Base-by-base conservation (phyloP, 2,329 filamentous ascomycete genomes). In the Diplodia mutila region DNA sequence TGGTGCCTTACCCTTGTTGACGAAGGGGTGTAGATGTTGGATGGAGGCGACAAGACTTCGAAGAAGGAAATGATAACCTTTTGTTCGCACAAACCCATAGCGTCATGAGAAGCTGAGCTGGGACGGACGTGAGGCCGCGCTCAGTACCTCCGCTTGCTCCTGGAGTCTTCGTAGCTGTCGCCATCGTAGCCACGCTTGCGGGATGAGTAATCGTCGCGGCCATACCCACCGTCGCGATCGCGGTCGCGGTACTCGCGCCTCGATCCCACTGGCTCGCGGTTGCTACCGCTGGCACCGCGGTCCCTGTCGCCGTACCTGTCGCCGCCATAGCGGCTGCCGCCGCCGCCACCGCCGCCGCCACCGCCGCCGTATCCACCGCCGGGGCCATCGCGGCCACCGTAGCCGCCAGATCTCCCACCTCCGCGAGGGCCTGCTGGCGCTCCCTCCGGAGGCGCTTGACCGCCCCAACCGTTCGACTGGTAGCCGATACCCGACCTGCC, bases 231-330 rank as follows among this genome's bases (percentile, higher is more conserved):
- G 11, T 61, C 57, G 53, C 67, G 65, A 54, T 69, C 68, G 16
- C 59, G 49, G 67, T 82, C 81, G 64, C 85, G 82, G 70, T 86
- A 83, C 77, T 84, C 83, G 71, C 90, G 88, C 74, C 89, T 81
- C 65, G 88, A 87, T 75, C 91, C 89, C 77, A 95, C 87, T 69
- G 92, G 92, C 78, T 96, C 93, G 80, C 91, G 90, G 81, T 96
- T 95, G 82, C 91, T 91, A 71, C 91, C 91, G 67, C 88, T 90
- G 69, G 85, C 80, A 71, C 83, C 81, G 72, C 75, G 71, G 57
- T 76, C 75, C 14, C 73, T 59, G 34, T 69, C 69, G 27, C 67
- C 57, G 59, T 70, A 69, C 67, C 67, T 70, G 49, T 73, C 71
- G 69, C 81, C 83, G 69, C 80, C 83, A 72, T 82, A 82, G 69